Percentiles rank a stretch among this genome's conserved stretches.
Evolutionary conservation across 805 yeast species (phyloP).

Genomic region (Starmerella stellata): DNA sequence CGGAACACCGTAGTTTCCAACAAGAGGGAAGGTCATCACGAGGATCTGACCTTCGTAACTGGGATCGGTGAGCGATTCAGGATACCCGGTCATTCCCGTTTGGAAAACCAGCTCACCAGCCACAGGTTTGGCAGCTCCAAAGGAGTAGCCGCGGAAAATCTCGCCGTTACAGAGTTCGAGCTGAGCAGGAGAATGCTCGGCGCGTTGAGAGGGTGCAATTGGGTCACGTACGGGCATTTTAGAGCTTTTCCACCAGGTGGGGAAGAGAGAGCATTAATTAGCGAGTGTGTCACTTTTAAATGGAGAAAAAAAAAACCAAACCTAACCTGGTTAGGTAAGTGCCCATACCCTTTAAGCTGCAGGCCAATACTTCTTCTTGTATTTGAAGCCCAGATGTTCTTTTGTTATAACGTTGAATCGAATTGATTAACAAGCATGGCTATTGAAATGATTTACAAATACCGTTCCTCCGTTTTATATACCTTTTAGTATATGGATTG

Average conservation of each 20-base stretch:
- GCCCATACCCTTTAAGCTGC: neutral
- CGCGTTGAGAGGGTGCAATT: conserved; percentile 75
- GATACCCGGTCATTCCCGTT: conserved; percentile 99
- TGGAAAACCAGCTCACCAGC: conserved; percentile 98
- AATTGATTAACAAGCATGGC: too few species aligned
- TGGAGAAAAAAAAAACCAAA: neutral
- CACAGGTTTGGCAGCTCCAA: conserved; percentile 74
- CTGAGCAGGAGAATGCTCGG: conserved; percentile 65
- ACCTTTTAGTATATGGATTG: too few species aligned
- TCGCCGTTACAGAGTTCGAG: conserved; percentile 78
- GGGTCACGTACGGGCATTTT: conserved; percentile 37
- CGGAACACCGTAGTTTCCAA: conserved; percentile 98
- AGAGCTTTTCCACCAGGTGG: neutral
- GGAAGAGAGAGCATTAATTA: neutral
- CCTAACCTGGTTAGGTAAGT: neutral
- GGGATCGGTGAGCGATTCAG: conserved; percentile 95
- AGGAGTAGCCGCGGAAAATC: conserved; percentile 83
- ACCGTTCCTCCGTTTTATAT: too few species aligned
- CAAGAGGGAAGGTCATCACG: conserved; percentile 89
- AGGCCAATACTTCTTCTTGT: neutral
- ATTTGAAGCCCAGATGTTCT: too few species aligned
- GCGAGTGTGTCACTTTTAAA: neutral
- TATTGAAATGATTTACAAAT: too few species aligned
- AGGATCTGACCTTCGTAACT: conserved; percentile 94
- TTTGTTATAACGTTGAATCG: too few species aligned